Base-by-base conservation (phyloP, 1,139 yeast species). In the Yamadazyma diospyri region DNA sequence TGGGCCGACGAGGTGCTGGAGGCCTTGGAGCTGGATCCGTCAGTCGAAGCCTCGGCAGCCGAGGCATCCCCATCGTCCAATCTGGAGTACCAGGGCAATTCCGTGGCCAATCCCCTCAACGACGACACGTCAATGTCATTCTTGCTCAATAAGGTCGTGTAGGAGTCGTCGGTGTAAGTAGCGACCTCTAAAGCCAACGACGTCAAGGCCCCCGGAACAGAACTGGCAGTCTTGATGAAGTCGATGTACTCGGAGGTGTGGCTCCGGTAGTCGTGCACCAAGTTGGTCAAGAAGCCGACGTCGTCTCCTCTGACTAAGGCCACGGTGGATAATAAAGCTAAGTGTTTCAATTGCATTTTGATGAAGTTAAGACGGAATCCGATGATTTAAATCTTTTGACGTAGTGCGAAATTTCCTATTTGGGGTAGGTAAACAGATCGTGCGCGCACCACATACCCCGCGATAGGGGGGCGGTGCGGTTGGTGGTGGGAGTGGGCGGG, bases 51-150 rank as follows among this genome's bases (percentile, higher is more conserved):
- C 25, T 28, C 36, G 14, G 23, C 43, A 33, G 37, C 43, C 8
- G 6, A 7, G 20, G 6, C 9, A 32, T 38, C 43, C 7, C 34
- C 50, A 10, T 39, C 57, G 6, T 53, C 53, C 11, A 41, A 48
- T 35, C 66, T 50, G 35, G 68, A 51, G 48, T 57, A 64, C 75
- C 75, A 69, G 21, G 74, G 72, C 41, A 69, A 60, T 24, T 53
- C 52, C 25, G 67, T 56, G 24, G 71, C 74, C 45, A 53, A 68
- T 12, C 45, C 39, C 43, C 50, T 56, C 39, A 69, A 55, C 9
- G 52, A 40, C 6, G 43, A 29, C 18, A 66, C 46, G 35, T 57
- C 40, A 14, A 56, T 32, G 12, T 38, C 41, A 20, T 40, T 50
- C 30, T 57, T 43, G 25, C 55, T 51, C 46, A 67, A 56, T 39